Base-by-base conservation (phyloP, 768 basidiomycete species). In the Phylloporus sp. region DNA sequence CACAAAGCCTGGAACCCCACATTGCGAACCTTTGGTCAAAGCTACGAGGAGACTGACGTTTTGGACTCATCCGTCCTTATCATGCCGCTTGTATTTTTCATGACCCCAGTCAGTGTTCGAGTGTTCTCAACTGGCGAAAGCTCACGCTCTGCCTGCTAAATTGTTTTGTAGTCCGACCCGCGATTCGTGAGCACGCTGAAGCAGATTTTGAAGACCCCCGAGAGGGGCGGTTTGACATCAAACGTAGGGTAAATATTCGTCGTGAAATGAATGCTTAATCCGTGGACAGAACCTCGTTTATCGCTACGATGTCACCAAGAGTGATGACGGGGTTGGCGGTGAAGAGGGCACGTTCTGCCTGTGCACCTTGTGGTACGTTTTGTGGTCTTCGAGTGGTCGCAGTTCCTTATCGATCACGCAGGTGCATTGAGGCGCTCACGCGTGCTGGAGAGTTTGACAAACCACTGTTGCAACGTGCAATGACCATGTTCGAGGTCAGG, bases 311-410 rank as follows among this genome's bases (percentile, higher is more conserved):
- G 84, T 87, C 11, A 69, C 65, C 21, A 87, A 87, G 63, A 82
- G 89, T 0, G 84, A 88, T 47, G 95, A 97, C 57, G 95, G 95
- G 7, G 91, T 97, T 11, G 94, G 95, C 2, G 93, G 94, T 1
- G 90, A 95, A 53, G 94, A 96, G 67, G 94, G 94, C 2, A 93
- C 89, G 0, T 96, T 97, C 69, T 90, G 90, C 50, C 71, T 98
- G 38, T 93, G 90, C 59, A 90, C 87, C 0, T 64, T 90, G 7
- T 90, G 86, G 88, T 86, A 42, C 6, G 71, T 63, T 38, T 17
- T 21, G 9, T 8, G 6, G 23, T 42, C 15, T 14, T 3, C 13
- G 14, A 41, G 14, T 42, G 14, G 18, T 23, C 23, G 18, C 7
- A 6, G 14, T 15, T n/a, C n/a, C n/a, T n/a, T n/a, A 18, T 3